phyloP scores from a whole-genome alignment of 2,329 filamentous ascomycete species.

The Colletotrichum nymphaeae region DNA sequence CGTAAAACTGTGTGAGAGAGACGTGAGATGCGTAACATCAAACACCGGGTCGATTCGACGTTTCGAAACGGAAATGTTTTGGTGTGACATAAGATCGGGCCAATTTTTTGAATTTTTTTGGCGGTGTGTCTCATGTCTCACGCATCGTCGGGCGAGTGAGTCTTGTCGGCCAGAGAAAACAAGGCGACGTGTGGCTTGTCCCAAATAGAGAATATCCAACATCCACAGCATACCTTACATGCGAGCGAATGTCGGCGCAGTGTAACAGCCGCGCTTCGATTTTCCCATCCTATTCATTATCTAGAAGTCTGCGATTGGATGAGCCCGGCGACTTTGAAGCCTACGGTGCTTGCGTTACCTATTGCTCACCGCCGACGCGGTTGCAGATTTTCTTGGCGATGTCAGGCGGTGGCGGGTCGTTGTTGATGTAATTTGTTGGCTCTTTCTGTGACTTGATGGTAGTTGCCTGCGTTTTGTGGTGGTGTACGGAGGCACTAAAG shows the following conservation, averaged over 20 bases:
- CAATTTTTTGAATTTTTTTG: too few relatives aligned
- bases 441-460: neutral
- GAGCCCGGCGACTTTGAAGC: neutral
- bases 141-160: too few relatives aligned
- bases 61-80: slow-evolving; percentile 22
- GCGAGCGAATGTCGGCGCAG: slow-evolving; percentile 6
- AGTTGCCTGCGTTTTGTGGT: neutral
- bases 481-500: neutral
- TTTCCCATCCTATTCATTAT: neutral
- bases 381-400: neutral
- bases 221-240: neutral
- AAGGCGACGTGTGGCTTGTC: neutral
- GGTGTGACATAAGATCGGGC: neutral
- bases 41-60: neutral
- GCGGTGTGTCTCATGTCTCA: too few relatives aligned
- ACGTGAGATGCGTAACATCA: neutral
- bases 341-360: neutral
- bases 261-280: slow-evolving; percentile 15
- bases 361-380: slow-evolving; percentile 13
- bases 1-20: too few relatives aligned
- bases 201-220: neutral
- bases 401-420: neutral
- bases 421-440: neutral
- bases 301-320: slow-evolving; percentile 5
- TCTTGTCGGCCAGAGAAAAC: too few relatives aligned